Evolutionary conservation across 2,329 filamentous ascomycete genomes (phyloP).

Genomic region (Botrytis galanthina): DNA sequence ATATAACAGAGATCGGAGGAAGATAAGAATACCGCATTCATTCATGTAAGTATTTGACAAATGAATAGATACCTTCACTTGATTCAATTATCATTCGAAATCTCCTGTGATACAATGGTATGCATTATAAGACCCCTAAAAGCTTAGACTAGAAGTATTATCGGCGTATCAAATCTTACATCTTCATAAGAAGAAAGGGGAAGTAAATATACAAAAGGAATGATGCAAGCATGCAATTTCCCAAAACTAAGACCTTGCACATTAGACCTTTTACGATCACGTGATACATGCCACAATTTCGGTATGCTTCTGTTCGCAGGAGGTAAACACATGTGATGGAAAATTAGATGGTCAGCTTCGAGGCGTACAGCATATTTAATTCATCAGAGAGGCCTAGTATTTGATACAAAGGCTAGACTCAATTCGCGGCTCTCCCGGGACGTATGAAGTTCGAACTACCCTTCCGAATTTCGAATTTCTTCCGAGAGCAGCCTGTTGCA

Average conservation of each 20-base stretch:
- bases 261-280: not conserved
- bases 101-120: not conserved
- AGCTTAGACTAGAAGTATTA: not conserved
- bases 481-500: not conserved
- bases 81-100: not conserved
- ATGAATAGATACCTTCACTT: not conserved
- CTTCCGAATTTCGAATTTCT: not conserved
- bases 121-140: not conserved
- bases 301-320: not conserved
- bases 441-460: not conserved
- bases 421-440: no score
- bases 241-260: not conserved
- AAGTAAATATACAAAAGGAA: not conserved
- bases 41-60: not conserved
- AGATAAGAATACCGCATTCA: not conserved
- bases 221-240: not conserved
- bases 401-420: not conserved
- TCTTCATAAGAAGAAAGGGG: not conserved
- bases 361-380: not conserved
- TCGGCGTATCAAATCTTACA: not conserved
- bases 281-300: not conserved
- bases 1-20: accelerated
- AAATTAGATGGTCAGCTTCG: not conserved
- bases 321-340: not conserved
- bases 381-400: no score